Base-by-base conservation (phyloP, 345 rosid species). In the Anacardium occidentale region DNA sequence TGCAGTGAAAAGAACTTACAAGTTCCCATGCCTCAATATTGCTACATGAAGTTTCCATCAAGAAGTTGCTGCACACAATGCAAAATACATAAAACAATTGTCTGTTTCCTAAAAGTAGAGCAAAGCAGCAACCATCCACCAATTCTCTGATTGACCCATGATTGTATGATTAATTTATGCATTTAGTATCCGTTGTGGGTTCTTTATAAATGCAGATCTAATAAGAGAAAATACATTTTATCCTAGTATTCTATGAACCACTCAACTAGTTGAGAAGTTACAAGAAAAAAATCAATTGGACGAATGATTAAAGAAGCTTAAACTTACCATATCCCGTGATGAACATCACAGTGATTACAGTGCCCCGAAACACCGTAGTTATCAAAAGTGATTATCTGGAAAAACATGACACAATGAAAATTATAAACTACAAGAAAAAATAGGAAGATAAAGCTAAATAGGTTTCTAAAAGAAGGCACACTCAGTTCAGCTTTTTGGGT, bases 1-100 rank as follows among this genome's bases (percentile, higher is more conserved):
- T 37, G 8, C 42, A 37, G 42, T 12, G 18, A 78, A 64, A 20
- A 20, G 18, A 57, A 64, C 87, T 50, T 85, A 86, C 93, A 54
- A 94, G 92, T 78, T 94, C 97, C 97, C 97, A 90, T 40, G 87
- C 91, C 80, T 89, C 90, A 58, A 87, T 62, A 56, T 81, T 74
- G 78, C 84, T 85, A 50, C 68, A 70, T 63, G 91, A 64, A 70
- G 82, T 66, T 73, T 78, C 80, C 20, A 64, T 74, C 61, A 88
- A 66, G 69, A 88, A 80, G 73, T 74, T 83, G 77, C 97, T 94
- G 92, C 71, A 50, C 21, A 75, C 18, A 79, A 62, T 54, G 77
- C 8, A n/a, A 26, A 25, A 57, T 3, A 20, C 24, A 34, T 47
- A 17, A 62, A 68, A 20, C 17, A 34, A 21, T 2, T 21, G 18